These are phyloP conservation scores for Oryza coarctata DNA, from an alignment of 176 grass and related monocot species.

Conservation along the genomic window DNA sequence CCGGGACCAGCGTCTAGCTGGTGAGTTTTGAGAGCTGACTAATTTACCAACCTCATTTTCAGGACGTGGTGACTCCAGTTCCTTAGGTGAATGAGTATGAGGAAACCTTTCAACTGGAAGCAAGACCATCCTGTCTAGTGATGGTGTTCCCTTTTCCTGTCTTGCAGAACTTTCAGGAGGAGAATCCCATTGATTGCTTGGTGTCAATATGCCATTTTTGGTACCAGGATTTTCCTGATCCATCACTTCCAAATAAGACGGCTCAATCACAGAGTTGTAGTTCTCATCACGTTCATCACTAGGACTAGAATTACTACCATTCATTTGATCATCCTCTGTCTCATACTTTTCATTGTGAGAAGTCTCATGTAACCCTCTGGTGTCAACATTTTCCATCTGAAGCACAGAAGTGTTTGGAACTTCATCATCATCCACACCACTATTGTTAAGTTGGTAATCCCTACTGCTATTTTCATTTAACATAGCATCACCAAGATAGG, in stretches of 20 bases:
- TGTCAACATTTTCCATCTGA: constrained; percentile 42
- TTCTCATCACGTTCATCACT: constrained; percentile 38
- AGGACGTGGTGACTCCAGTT: constrained; percentile 24
- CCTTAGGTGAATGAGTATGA: constrained; percentile 32
- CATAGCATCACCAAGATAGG: constrained; percentile 51
- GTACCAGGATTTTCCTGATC: constrained; percentile 36
- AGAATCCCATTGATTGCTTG: constrained; percentile 37
- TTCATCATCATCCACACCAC: constrained; percentile 39
- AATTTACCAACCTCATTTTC: constrained; percentile 35
- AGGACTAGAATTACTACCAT: constrained; percentile 40
- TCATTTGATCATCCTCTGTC: constrained; percentile 44
- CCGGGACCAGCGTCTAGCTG: constrained; percentile 28
- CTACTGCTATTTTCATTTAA: constrained; percentile 51
- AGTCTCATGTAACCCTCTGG: constrained; percentile 15
- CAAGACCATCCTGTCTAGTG: constrained; percentile 41
- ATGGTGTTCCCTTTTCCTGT: constrained; percentile 45
- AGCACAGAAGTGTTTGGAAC: constrained; percentile 31
- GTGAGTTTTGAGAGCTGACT: constrained; percentile 42
- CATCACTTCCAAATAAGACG: constrained; percentile 34
- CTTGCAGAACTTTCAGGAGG: constrained; percentile 43
- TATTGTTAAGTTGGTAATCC: constrained; percentile 46
- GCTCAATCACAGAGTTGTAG: constrained; percentile 34
- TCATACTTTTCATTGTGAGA: constrained; percentile 41
- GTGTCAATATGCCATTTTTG: constrained; percentile 40
- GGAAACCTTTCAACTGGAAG: constrained; percentile 42